Percentiles rank a stretch among this genome's conserved stretches.
Evolutionary conservation across 2,329 filamentous ascomycete species (phyloP).

Genomic region (Penicillium brasilianum): DNA sequence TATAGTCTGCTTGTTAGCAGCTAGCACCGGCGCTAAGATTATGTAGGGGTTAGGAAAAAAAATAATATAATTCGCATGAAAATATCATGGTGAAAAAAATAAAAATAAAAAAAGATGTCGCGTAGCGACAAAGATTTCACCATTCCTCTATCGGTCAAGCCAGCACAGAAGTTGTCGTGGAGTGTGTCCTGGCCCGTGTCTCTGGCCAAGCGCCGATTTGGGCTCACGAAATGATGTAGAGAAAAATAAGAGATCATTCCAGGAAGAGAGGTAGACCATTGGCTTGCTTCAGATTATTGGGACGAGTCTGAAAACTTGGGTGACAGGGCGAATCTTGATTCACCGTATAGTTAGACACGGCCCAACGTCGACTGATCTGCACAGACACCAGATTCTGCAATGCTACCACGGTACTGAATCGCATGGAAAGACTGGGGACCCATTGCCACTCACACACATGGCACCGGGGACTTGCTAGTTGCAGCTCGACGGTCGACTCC

Average conservation of each 20-base stretch:
- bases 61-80: neutral
- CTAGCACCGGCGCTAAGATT: too few relatives aligned
- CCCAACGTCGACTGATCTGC: constrained; percentile 4
- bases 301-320: constrained; percentile 2
- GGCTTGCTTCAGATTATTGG: neutral
- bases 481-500: constrained; percentile 15
- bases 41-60: neutral
- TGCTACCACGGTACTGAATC: constrained; percentile 19
- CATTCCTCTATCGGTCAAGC: constrained; percentile 7
- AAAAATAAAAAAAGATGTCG: neutral
- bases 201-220: constrained; percentile 7
- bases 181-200: constrained; percentile 11
- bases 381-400: constrained; percentile 1
- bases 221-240: neutral
- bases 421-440: constrained; percentile 18
- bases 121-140: constrained; percentile 11
- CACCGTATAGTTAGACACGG: neutral
- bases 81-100: constrained; percentile 2
- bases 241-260: too few relatives aligned
- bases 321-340: neutral
- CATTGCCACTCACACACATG: constrained; percentile 23
- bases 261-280: neutral
- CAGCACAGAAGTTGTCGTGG: constrained; percentile 12
- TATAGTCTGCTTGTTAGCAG: too few relatives aligned
- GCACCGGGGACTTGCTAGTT: constrained; percentile 13